phyloP scores from a whole-genome alignment of 495 filamentous ascomycete genomes.

The Symbiotaphrina buchneri region DNA sequence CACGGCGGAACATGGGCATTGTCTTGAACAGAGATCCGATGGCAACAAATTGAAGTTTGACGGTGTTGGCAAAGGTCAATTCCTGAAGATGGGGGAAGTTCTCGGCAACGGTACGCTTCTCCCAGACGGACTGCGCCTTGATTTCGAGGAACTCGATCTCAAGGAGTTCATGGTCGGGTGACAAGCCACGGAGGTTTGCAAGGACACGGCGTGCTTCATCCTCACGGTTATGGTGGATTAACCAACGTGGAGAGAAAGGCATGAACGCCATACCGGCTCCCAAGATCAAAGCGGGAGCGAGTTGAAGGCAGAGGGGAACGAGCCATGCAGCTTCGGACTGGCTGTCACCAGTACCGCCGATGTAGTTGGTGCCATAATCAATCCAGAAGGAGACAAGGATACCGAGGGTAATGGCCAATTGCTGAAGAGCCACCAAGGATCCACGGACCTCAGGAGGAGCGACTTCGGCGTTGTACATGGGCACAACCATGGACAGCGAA shows the following conservation, averaged over 20 bases:
- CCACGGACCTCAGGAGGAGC: conserved; percentile 39
- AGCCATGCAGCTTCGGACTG: conserved; percentile 25
- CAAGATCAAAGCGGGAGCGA: too few relatives aligned
- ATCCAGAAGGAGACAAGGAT: conserved; percentile 68
- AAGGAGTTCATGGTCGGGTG: too few relatives aligned
- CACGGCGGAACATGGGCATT: too few relatives aligned
- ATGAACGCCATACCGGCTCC: conserved; percentile 63
- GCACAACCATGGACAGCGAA: conserved; percentile 39
- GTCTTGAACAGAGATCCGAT: too few relatives aligned
- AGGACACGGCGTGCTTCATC: conserved; percentile 46
- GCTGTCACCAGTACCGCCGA: conserved; percentile 25
- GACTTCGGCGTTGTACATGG: conserved; percentile 50
- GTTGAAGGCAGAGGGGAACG: too few relatives aligned
- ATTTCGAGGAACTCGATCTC: too few relatives aligned
- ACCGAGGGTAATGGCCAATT: conserved; percentile 62
- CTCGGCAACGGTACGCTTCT: too few relatives aligned
- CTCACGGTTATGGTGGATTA: conserved; percentile 51
- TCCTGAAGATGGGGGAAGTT: too few relatives aligned
- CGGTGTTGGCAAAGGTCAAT: too few relatives aligned
- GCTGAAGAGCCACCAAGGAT: conserved; percentile 54
- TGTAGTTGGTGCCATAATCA: conserved; percentile 17
- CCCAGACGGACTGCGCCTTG: too few relatives aligned
- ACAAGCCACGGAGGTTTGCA: conserved; percentile 36
- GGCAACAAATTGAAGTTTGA: too few relatives aligned
- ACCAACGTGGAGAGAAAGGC: conserved; percentile 66